A percentile compares a stretch with the other conserved stretches of the same genome.
These are phyloP conservation scores for Helenozyma baotianmanensis DNA, from an alignment of 805 yeast genomes.

Conservation along the genomic window DNA sequence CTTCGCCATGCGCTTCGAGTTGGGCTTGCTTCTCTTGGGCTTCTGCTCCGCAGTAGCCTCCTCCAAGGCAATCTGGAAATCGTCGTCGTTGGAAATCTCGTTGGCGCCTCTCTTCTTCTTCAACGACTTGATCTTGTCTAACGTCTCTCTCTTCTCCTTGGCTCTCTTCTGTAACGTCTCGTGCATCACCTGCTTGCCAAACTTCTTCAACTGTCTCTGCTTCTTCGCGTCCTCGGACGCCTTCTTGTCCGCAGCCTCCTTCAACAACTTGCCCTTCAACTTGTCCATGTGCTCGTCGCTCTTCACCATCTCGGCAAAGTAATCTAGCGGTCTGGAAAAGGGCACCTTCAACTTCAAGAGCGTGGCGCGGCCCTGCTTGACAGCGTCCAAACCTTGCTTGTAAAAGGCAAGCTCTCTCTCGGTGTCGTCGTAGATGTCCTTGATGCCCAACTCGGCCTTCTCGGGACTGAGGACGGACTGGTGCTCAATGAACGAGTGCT, in stretches of 20 bases:
- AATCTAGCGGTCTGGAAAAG: slow-evolving; percentile 89
- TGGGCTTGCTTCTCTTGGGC: slow-evolving; percentile 53
- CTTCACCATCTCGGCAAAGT: slow-evolving; percentile 98
- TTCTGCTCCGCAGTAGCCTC: slow-evolving; percentile 67
- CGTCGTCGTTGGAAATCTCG: slow-evolving; percentile 66
- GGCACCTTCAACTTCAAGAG: slow-evolving; percentile 71
- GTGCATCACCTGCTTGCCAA: slow-evolving; percentile 94
- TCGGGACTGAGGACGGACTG: slow-evolving; percentile 62
- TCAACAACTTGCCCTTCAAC: slow-evolving; percentile 72
- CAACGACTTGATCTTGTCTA: slow-evolving; percentile 86
- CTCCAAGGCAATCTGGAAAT: slow-evolving; percentile 85
- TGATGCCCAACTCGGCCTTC: slow-evolving; percentile 61
- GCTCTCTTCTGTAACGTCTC: slow-evolving; percentile 92
- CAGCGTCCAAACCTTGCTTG: slow-evolving; percentile 89
- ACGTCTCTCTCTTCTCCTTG: slow-evolving; percentile 83
- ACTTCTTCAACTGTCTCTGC: slow-evolving; percentile 92
- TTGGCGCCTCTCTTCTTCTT: slow-evolving; percentile 81
- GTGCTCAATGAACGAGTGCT: slow-evolving; percentile 77
- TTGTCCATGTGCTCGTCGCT: slow-evolving; percentile 98
- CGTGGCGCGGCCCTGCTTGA: slow-evolving; percentile 61
- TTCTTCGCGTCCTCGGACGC: slow-evolving; percentile 91
- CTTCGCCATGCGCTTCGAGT: slow-evolving; percentile 65
- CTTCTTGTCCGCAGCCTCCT: slow-evolving; percentile 78
- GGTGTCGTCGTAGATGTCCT: slow-evolving; percentile 91
- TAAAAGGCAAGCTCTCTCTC: slow-evolving; percentile 94